Conservation (phyloP, 495 filamentous ascomycete species). For the Staphylotrichum tortipilum region DNA sequence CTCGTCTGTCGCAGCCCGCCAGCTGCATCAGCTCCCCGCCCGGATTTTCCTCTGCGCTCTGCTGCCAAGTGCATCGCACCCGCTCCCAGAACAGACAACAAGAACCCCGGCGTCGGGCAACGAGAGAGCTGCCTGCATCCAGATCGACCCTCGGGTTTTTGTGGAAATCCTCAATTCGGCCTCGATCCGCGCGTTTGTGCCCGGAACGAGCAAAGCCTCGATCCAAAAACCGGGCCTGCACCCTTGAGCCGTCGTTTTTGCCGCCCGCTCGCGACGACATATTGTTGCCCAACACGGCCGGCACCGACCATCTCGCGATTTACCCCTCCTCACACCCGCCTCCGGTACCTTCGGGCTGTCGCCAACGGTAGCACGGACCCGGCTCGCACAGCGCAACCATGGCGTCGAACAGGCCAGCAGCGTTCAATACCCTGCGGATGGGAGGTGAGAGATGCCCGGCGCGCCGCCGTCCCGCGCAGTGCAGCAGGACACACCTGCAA, state of each 20-base stretch:
- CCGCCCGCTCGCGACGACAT: slow-evolving; percentile 16
- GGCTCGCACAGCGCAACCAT: slow-evolving; percentile 26
- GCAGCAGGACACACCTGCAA: too few relatives aligned
- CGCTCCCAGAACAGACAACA: slow-evolving; percentile 3
- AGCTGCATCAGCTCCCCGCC: slow-evolving; percentile 16
- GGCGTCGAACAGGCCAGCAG: slow-evolving; percentile 44
- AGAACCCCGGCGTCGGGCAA: slow-evolving; percentile 12
- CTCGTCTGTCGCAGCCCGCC: slow-evolving; percentile 10
- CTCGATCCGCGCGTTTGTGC: slow-evolving; percentile 1
- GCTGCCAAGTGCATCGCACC: slow-evolving; percentile 22
- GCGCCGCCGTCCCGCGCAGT: too few relatives aligned
- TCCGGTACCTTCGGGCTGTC: slow-evolving; percentile 9
- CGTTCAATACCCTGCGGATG: slow-evolving; percentile 47
- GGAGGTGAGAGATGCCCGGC: slow-evolving; percentile 42
- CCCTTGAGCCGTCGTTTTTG: neutral
- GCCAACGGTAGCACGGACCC: slow-evolving; percentile 26
- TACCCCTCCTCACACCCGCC: slow-evolving; percentile 21
- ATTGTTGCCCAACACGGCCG: slow-evolving; percentile 45
- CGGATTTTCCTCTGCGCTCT: slow-evolving; percentile 16
- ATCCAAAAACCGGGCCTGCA: slow-evolving; percentile 16
- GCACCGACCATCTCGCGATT: slow-evolving; percentile 21
- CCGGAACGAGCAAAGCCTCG: slow-evolving; percentile 1
- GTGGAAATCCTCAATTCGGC: slow-evolving; percentile 10
- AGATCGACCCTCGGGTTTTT: slow-evolving; percentile 1
- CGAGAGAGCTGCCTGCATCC: slow-evolving; percentile 10